Percentiles rank a stretch among this genome's conserved stretches.
Evolutionary conservation across 257 asterid genomes (phyloP).

Genomic region (Solanum gandarillasii): DNA sequence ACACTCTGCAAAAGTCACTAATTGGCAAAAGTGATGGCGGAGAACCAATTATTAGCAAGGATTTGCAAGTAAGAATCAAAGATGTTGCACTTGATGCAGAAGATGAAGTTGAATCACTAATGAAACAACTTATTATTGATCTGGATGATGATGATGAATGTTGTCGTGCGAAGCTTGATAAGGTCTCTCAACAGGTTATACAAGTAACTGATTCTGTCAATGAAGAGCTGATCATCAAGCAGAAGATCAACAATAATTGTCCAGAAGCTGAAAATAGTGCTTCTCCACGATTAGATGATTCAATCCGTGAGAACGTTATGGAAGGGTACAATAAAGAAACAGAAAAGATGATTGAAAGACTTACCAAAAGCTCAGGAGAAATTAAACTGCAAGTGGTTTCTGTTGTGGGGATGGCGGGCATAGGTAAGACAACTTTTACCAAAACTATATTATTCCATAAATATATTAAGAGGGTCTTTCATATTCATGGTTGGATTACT

Average conservation of each 20-base stretch:
- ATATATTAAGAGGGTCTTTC: too few relatives aligned
- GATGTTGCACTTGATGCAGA: too few relatives aligned
- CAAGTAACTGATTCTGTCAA: neutral
- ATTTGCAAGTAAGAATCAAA: too few relatives aligned
- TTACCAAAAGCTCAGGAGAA: neutral
- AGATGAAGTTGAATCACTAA: too few relatives aligned
- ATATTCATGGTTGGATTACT: too few relatives aligned
- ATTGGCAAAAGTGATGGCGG: too few relatives aligned
- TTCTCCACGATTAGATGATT: neutral
- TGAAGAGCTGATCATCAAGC: neutral
- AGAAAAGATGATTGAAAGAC: neutral
- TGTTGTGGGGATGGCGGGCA: neutral
- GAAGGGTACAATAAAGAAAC: neutral
- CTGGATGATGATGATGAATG: too few relatives aligned
- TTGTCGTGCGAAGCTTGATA: neutral
- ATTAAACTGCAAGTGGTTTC: neutral
- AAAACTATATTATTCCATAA: too few relatives aligned
- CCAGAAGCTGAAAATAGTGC: neutral
- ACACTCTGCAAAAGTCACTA: too few relatives aligned
- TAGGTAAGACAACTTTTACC: too few relatives aligned
- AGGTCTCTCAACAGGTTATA: neutral
- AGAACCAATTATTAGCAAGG: too few relatives aligned
- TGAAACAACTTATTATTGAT: too few relatives aligned
- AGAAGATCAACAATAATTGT: neutral
- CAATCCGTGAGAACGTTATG: neutral